These are phyloP conservation scores for Umbellularia californica DNA, from an alignment of 164 flowering plant genomes.

Conservation along the genomic window DNA sequence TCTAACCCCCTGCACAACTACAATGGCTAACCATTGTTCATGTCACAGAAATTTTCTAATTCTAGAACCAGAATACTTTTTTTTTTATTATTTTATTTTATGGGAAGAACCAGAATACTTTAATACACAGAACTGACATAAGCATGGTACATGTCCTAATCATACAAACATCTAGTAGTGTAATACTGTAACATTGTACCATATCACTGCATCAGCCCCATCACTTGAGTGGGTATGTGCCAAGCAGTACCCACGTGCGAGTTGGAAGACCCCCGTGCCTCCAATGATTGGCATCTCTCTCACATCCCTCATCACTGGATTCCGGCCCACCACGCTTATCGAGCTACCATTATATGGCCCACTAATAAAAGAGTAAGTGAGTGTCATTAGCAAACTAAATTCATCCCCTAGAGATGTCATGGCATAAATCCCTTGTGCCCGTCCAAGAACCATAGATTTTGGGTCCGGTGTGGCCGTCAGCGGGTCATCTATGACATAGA, in stretches of 20 bases:
- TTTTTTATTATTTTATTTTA: too few relatives aligned
- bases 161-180: conserved; percentile 10
- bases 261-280: conserved; percentile 37
- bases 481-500: conserved; percentile 28
- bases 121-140: not conserved
- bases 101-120: not conserved
- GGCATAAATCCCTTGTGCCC: conserved; percentile 35
- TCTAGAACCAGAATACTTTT: not conserved
- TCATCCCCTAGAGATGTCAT: conserved; percentile 24
- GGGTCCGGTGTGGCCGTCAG: conserved; percentile 21
- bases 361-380: conserved; percentile 17
- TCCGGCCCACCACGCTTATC: conserved; percentile 36
- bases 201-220: conserved; percentile 23
- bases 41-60: not conserved
- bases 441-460: conserved; percentile 26
- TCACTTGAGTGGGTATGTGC: conserved; percentile 16
- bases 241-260: conserved; percentile 36
- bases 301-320: conserved; percentile 23
- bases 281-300: conserved; percentile 48
- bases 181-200: conserved; percentile 30
- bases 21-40: not conserved
- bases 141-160: not conserved
- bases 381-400: conserved; percentile 10
- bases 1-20: too few relatives aligned
- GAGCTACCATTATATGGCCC: conserved; percentile 38